Percentiles rank a stretch among this genome's conserved stretches.
phyloP scores from a whole-genome alignment of 495 filamentous ascomycete genomes.

The Penicillium psychrofluorescens region DNA sequence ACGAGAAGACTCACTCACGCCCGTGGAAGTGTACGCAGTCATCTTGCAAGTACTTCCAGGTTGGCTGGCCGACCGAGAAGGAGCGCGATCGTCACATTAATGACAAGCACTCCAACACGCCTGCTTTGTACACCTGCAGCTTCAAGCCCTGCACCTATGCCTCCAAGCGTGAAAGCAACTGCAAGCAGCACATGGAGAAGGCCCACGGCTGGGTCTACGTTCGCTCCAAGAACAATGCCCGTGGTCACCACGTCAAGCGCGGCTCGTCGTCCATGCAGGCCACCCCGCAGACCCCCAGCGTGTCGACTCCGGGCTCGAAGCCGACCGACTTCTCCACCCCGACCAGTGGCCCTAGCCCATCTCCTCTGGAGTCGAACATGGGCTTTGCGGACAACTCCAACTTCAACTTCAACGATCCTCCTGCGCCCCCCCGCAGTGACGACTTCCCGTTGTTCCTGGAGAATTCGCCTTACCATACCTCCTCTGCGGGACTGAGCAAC shows the following conservation, averaged over 20 bases:
- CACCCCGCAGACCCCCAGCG: constrained; percentile 47
- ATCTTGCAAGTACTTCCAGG: constrained; percentile 76
- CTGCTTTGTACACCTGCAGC: constrained; percentile 72
- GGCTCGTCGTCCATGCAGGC: constrained; percentile 19
- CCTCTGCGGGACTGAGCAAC: constrained; percentile 5
- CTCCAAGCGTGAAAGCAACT: constrained; percentile 94
- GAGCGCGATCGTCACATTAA: constrained; percentile 92
- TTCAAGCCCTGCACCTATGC: constrained; percentile 84
- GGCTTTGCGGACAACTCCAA: constrained; percentile 11
- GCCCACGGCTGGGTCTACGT: constrained; percentile 85
- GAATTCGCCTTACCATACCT: constrained; percentile 5
- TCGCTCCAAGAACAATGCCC: constrained; percentile 84
- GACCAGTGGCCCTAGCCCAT: constrained; percentile 17
- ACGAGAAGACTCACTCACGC: constrained; percentile 93
- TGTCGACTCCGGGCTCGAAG: constrained; percentile 45
- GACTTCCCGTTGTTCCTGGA: constrained; percentile 23
- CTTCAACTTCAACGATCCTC: constrained; percentile 29
- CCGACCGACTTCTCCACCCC: constrained; percentile 28
- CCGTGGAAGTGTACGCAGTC: constrained; percentile 84
- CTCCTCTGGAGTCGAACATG: constrained; percentile 11
- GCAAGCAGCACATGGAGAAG: constrained; percentile 99
- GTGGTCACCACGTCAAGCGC: constrained; percentile 42
- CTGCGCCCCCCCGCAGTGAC: constrained; percentile 7
- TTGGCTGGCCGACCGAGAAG: constrained; percentile 96
- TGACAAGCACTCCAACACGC: constrained; percentile 82